phyloP scores from a whole-genome alignment of 768 basidiomycete species.

The Tricholoma sp. region DNA sequence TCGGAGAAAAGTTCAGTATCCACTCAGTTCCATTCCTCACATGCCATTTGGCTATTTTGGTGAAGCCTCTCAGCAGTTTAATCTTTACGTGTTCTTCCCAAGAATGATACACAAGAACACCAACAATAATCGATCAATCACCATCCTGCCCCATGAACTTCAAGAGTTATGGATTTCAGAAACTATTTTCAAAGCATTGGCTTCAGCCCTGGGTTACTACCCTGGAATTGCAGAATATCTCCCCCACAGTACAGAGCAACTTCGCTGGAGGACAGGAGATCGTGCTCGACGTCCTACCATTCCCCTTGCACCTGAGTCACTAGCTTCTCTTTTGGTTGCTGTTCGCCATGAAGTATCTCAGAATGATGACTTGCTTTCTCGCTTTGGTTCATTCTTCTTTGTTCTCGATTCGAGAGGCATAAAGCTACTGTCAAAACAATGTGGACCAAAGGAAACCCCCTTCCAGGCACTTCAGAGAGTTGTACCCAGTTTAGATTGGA shows the following conservation, averaged over 20 bases:
- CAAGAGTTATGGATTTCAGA: not conserved
- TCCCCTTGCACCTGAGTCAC: not conserved
- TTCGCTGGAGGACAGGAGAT: not conserved
- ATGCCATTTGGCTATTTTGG: not conserved
- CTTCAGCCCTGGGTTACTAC: not conserved
- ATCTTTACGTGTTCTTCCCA: not conserved
- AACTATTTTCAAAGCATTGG: not conserved
- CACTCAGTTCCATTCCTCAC: not conserved
- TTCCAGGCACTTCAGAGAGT: not conserved
- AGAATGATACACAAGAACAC: not conserved
- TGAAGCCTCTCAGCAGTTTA: not conserved
- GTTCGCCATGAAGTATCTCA: not conserved
- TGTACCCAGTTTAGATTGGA: not conserved
- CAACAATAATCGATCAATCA: not conserved
- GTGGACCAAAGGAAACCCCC: not conserved
- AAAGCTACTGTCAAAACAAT: not conserved
- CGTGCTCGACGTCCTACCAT: not conserved
- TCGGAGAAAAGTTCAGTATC: not conserved
- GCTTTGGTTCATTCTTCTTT: not conserved
- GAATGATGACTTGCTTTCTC: not conserved
- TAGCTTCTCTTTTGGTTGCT: not conserved
- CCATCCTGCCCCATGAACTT: not conserved
- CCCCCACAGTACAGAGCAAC: not conserved
- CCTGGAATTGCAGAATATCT: not conserved
- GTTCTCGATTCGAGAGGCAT: not conserved